Conservation (phyloP, 345 rosid genomes). For the Sisymbrium irio region DNA sequence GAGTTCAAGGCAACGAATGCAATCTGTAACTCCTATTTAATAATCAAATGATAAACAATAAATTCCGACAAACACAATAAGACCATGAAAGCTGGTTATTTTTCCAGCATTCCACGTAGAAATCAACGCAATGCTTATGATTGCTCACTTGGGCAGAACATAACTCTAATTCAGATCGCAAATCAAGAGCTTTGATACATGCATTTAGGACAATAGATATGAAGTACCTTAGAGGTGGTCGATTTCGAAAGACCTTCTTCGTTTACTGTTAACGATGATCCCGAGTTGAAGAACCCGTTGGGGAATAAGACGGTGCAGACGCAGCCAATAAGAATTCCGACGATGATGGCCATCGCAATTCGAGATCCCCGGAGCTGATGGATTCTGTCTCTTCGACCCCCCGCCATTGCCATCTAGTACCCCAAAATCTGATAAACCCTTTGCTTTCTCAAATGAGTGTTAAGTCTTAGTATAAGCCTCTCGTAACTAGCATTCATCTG, state of each 20-base stretch:
- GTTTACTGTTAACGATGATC: constrained; percentile 21
- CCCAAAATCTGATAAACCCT: constrained; percentile 6
- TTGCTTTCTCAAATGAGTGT: neutral
- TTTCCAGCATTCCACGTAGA: too few species aligned
- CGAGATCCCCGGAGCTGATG: constrained; percentile 51
- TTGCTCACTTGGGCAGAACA: neutral
- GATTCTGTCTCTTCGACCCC: constrained; percentile 54
- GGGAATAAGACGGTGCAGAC: constrained; percentile 62
- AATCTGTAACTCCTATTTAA: too few species aligned
- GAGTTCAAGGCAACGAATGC: too few species aligned
- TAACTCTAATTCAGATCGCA: neutral
- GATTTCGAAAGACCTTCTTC: constrained; percentile 35
- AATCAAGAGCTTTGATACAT: neutral
- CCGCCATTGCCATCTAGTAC: constrained; percentile 37
- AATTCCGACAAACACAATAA: too few species aligned
- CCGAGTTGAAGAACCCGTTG: constrained; percentile 49
- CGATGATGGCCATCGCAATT: constrained; percentile 51
- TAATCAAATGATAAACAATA: too few species aligned
- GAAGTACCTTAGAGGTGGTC: constrained; percentile 40
- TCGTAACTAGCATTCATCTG: too few species aligned
- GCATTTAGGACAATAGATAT: neutral
- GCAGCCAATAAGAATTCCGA: constrained; percentile 66
- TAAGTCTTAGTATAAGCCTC: too few species aligned
- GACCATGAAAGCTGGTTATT: neutral
- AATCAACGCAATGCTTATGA: too few species aligned